Conservation (phyloP, 2,329 filamentous ascomycete species). For the Hypomyces perniciosus region DNA sequence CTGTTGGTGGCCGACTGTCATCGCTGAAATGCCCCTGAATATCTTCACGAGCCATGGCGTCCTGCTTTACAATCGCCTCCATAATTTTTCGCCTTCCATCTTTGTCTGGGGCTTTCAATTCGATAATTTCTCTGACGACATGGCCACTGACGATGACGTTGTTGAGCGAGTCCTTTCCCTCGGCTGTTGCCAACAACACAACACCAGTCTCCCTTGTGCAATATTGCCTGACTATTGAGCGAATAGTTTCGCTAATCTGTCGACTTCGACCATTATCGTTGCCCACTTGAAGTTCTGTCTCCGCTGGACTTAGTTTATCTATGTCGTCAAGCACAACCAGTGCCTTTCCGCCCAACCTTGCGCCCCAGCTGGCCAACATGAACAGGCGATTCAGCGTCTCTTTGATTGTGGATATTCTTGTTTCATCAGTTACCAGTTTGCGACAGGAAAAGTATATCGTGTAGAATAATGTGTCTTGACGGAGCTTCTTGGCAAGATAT, state of each 20-base stretch:
- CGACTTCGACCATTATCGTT: constrained; percentile 90
- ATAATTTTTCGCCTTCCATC: constrained; percentile 78
- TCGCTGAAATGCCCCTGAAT: constrained; percentile 31
- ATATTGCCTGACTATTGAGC: constrained; percentile 76
- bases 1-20: constrained; percentile 52
- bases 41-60: constrained; percentile 36
- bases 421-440: constrained; percentile 86
- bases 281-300: constrained; percentile 89
- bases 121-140: constrained; percentile 84
- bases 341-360: constrained; percentile 74
- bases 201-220: constrained; percentile 75
- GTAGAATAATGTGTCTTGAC: constrained; percentile 69
- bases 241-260: constrained; percentile 85
- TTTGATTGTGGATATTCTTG: constrained; percentile 81
- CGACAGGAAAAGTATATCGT: constrained; percentile 82
- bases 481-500: constrained; percentile 66
- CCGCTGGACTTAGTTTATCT: constrained; percentile 85
- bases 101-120: constrained; percentile 86
- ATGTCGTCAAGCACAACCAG: constrained; percentile 88
- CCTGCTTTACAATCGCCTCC: constrained; percentile 65
- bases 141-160: constrained; percentile 87
- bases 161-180: constrained; percentile 88
- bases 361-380: constrained; percentile 85
- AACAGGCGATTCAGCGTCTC: constrained; percentile 81
- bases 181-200: constrained; percentile 82